phyloP scores from a whole-genome alignment of 352 stramenopile species.

The Saprolegnia parasitica region DNA sequence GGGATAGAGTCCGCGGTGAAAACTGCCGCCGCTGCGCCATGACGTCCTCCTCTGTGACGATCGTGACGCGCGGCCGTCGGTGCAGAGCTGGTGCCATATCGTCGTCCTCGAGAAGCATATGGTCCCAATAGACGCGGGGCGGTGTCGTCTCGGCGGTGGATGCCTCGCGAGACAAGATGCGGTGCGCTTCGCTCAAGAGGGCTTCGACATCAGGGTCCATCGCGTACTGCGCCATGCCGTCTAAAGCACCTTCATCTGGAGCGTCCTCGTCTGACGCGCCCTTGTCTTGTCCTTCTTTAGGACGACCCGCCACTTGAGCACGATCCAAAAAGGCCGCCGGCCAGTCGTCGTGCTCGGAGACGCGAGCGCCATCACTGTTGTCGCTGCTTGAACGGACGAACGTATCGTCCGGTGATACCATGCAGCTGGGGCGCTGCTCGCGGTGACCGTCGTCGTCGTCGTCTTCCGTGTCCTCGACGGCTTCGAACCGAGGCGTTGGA shows the following conservation, averaged over 20 bases:
- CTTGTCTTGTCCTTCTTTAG: too few relatives aligned
- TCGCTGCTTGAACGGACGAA: too few relatives aligned
- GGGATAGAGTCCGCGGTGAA: constrained; percentile 19
- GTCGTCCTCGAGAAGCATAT: neutral
- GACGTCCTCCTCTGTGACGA: constrained; percentile 11
- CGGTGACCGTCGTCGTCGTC: neutral
- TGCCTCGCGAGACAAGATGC: neutral
- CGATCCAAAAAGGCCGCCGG: too few relatives aligned
- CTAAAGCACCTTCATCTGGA: neutral
- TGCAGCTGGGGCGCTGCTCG: too few relatives aligned
- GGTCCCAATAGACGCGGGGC: constrained; percentile 15
- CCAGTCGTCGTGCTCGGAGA: too few relatives aligned
- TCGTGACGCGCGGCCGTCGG: neutral
- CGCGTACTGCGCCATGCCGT: neutral
- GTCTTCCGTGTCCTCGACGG: neutral
- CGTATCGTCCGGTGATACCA: too few relatives aligned
- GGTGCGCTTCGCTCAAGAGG: neutral
- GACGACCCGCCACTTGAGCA: too few relatives aligned
- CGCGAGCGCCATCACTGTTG: too few relatives aligned
- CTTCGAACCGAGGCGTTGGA: constrained; percentile 1
- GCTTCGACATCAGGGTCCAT: neutral
- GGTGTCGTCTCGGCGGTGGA: neutral
- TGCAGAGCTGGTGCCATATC: constrained; percentile 1
- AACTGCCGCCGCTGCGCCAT: neutral
- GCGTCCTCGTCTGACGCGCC: neutral